Conservation (phyloP, 2,329 filamentous ascomycete genomes). For the Leptographium lundbergii region DNA sequence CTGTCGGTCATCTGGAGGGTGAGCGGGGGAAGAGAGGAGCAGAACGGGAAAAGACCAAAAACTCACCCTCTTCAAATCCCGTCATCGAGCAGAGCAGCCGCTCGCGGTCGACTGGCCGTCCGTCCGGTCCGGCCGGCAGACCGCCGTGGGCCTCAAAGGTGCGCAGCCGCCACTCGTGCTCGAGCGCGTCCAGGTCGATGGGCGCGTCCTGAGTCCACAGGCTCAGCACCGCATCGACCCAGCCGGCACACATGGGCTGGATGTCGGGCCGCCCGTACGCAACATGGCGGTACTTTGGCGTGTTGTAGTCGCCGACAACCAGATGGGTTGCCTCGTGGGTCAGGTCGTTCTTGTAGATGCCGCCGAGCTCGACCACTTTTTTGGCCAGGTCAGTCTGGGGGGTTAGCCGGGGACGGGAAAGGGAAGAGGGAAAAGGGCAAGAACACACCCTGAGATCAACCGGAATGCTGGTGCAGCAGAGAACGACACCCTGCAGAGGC, state of each 20-base stretch:
- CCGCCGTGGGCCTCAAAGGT: constrained; percentile 45
- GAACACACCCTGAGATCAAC: constrained; percentile 35
- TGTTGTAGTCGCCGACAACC: constrained; percentile 78
- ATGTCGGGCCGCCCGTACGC: constrained; percentile 81
- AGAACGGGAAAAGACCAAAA: background rate
- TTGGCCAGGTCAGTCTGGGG: constrained; percentile 34
- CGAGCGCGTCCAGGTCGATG: constrained; percentile 59
- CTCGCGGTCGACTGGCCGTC: constrained; percentile 20
- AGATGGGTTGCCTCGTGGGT: constrained; percentile 95
- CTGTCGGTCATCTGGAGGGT: constrained; percentile 47
- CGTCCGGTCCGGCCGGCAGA: constrained; percentile 18
- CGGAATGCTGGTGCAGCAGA: constrained; percentile 80
- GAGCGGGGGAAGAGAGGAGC: constrained; percentile 8
- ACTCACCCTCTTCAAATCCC: constrained; percentile 37
- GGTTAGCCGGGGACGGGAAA: background rate
- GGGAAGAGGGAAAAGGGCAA: background rate
- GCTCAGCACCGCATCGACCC: constrained; percentile 68
- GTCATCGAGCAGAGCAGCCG: constrained; percentile 41
- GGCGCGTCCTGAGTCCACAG: constrained; percentile 71
- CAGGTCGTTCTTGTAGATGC: constrained; percentile 75
- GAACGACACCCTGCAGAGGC: constrained; percentile 58
- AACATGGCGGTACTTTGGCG: constrained; percentile 90
- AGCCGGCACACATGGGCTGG: constrained; percentile 66
- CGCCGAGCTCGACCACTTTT: constrained; percentile 70
- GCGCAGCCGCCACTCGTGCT: constrained; percentile 51